These are phyloP conservation scores for Solanum boliviense DNA, from an alignment of 257 asterid genomes.

Conservation along the genomic window DNA sequence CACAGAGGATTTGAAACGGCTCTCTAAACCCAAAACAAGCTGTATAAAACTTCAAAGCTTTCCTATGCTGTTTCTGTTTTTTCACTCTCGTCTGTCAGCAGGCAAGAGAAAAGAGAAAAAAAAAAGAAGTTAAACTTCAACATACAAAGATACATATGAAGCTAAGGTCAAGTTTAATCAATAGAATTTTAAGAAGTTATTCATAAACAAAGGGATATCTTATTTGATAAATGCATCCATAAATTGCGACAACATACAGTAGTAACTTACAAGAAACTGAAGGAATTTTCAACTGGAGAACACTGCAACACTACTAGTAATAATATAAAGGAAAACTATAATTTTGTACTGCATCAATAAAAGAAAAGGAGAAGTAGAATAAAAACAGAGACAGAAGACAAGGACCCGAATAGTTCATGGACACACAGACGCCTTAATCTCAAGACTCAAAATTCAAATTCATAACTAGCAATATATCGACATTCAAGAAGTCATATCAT, in stretches of 20 bases:
- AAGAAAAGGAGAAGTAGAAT: background rate
- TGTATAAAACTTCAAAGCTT: constrained; percentile 52
- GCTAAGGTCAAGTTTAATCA: background rate
- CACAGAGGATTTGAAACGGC: constrained; percentile 89
- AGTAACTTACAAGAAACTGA: background rate
- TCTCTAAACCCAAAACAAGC: constrained; percentile 80
- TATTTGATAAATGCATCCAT: background rate
- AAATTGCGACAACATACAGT: background rate
- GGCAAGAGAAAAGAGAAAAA: background rate
- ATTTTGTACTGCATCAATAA: background rate
- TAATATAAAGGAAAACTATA: background rate
- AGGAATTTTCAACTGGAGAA: background rate
- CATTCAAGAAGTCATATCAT: background rate
- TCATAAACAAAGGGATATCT: background rate
- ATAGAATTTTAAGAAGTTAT: background rate
- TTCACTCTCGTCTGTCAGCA: constrained; percentile 47
- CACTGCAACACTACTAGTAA: background rate
- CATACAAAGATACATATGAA: background rate
- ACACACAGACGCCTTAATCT: background rate
- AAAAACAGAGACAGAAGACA: background rate
- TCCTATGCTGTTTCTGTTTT: constrained; percentile 69
- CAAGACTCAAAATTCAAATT: background rate
- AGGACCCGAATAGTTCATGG: background rate
- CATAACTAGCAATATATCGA: background rate
- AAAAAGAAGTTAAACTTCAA: background rate